A percentile compares a stretch with the other conserved stretches of the same genome.
phyloP scores from a whole-genome alignment of 2,329 filamentous ascomycete species.

The Penicillium sp. region DNA sequence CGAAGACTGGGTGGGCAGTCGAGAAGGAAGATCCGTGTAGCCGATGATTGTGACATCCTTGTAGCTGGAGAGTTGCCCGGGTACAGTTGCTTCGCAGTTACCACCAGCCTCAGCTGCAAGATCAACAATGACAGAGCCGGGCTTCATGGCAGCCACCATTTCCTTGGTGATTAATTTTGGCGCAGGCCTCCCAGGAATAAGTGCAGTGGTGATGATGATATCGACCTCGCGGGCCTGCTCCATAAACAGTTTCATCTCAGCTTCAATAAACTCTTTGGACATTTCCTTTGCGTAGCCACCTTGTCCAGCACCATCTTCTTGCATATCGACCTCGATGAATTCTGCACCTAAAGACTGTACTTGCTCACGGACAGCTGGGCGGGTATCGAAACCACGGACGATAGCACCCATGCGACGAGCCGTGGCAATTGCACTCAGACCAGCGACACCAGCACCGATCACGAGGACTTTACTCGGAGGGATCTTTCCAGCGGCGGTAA shows the following conservation, averaged over 20 bases:
- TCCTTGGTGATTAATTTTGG: constrained; percentile 78
- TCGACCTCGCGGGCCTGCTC: constrained; percentile 83
- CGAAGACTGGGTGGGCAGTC: constrained; percentile 80
- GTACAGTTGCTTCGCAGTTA: constrained; percentile 76
- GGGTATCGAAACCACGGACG: constrained; percentile 85
- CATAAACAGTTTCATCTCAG: constrained; percentile 87
- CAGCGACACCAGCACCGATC: constrained; percentile 84
- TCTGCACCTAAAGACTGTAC: constrained; percentile 86
- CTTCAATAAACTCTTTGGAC: constrained; percentile 88
- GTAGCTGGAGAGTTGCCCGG: constrained; percentile 64
- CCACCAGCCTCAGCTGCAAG: constrained; percentile 81
- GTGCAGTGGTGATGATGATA: constrained; percentile 86
- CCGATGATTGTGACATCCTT: constrained; percentile 81
- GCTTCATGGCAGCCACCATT: constrained; percentile 81
- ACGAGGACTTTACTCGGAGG: constrained; percentile 86
- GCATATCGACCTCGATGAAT: constrained; percentile 77
- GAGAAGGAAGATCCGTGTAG: constrained; percentile 82
- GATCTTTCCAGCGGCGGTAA: constrained; percentile 84
- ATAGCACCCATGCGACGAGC: constrained; percentile 82
- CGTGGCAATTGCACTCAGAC: constrained; percentile 80
- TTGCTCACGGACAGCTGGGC: constrained; percentile 79
- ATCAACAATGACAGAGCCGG: constrained; percentile 82
- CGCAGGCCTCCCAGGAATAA: constrained; percentile 78
- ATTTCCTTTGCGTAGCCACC: constrained; percentile 91
- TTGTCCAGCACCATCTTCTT: constrained; percentile 77